phyloP scores from a whole-genome alignment of 164 flowering plant genomes.

The Piper betle region DNA sequence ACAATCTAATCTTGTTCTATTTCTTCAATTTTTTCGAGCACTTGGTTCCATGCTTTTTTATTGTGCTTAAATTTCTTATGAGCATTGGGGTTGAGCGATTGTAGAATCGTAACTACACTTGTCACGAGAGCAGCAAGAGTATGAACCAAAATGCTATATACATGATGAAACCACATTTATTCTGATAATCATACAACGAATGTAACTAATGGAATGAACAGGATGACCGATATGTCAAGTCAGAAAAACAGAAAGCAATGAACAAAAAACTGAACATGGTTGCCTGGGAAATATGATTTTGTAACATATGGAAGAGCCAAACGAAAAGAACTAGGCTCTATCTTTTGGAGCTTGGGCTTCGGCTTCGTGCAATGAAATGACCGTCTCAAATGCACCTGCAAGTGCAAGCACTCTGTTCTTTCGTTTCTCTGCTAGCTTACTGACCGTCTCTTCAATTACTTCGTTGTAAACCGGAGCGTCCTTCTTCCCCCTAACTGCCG shows the following conservation, averaged over 20 bases:
- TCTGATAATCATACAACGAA: not conserved
- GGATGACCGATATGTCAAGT: no score
- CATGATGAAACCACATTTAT: not conserved
- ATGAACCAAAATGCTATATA: no score
- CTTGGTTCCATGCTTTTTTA: not conserved
- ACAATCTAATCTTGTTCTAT: not conserved
- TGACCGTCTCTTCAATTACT: slow-evolving; percentile 55
- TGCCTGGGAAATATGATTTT: no score
- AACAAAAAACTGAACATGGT: not conserved
- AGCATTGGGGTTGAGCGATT: not conserved
- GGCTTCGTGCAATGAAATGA: slow-evolving; percentile 26
- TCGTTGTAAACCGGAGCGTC: slow-evolving; percentile 34
- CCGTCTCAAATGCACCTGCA: slow-evolving; percentile 62
- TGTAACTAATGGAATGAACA: no score
- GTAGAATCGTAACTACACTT: not conserved
- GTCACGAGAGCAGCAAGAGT: not conserved
- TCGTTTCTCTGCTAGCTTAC: slow-evolving; percentile 39
- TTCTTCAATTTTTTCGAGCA: not conserved
- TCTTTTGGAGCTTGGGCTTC: slow-evolving; percentile 5
- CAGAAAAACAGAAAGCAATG: not conserved
- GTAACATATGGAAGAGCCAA: no score
- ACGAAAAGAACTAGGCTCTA: not conserved
- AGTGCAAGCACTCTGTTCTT: slow-evolving; percentile 55
- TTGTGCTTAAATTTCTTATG: no score
- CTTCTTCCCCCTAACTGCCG: slow-evolving; percentile 21